Conservation (phyloP, 129 eudicot species). For the Escallonia rubra region DNA sequence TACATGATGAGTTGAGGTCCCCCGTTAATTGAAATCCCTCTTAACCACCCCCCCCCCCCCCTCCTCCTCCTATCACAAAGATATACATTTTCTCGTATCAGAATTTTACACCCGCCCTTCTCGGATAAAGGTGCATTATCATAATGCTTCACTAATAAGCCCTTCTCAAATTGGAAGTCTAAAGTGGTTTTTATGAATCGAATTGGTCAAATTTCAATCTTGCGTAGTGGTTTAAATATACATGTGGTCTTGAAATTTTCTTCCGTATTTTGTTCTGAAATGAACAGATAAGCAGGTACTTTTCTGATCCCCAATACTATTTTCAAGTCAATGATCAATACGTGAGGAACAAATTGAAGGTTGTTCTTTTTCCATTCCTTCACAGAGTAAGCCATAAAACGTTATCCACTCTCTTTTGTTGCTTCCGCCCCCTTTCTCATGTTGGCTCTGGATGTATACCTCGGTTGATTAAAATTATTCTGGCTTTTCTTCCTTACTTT, state of each 20-base stretch:
- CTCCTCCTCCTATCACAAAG: too few species aligned
- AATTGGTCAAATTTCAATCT: background rate
- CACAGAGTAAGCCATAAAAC: slow-evolving; percentile 45
- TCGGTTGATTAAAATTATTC: background rate
- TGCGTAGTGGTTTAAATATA: background rate
- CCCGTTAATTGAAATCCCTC: too few species aligned
- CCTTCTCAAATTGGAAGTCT: background rate
- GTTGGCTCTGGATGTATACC: background rate
- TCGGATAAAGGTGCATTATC: background rate
- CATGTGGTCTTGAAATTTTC: background rate
- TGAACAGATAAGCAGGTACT: slow-evolving; percentile 64
- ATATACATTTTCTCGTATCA: too few species aligned
- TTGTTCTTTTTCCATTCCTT: slow-evolving; percentile 57
- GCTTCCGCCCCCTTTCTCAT: background rate
- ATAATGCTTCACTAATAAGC: background rate
- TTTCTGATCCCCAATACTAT: slow-evolving; percentile 69
- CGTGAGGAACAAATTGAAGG: slow-evolving; percentile 68
- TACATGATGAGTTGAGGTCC: background rate
- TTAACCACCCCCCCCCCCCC: too few species aligned
- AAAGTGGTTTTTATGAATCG: background rate
- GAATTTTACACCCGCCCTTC: background rate
- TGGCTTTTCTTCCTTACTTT: background rate
- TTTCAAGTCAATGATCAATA: slow-evolving; percentile 69
- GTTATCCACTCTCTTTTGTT: background rate
- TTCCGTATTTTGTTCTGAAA: slow-evolving; percentile 1